Evolutionary conservation across 2,329 filamentous ascomycete species (phyloP), one percentile per base, ranked within the genome.

Genomic region (Talaromyces funiculosus): DNA sequence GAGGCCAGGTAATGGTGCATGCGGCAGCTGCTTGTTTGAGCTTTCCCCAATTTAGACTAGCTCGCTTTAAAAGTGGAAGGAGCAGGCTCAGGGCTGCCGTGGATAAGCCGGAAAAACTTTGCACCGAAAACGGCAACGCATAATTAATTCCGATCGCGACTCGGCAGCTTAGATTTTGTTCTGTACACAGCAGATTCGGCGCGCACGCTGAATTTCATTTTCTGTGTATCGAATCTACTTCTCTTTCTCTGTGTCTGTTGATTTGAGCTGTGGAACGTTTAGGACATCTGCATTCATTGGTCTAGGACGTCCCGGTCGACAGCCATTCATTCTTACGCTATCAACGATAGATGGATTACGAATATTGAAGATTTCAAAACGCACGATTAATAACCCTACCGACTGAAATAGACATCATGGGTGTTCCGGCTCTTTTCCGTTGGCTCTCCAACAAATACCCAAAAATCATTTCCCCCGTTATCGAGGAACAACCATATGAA

Each of bases 361-460:
- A n/a, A 29, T 20, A 31, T 40, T 51, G 29, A 40, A 42, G 35
- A 24, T 42, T 53, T 40, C 35, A 31, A 53, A 37, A 22, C 26
- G n/a, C 26, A 35, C 33, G 22, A 58, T 45, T 37, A 53, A 38
- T 29, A 33, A n/a, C 40, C 20, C 12, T 14, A 26, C 33, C 18
- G 24, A 5, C 42, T 31, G 12, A 35, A 42, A 35, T 12, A 37
- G 62, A 62, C 66, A 71, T 64, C 61, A 96, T 96, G 92, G 92
- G 92, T 88, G 92, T 96, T 71, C 92, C 92, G 67, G 92, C 92
- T 63, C 89, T 94, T 66, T 97, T 97, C 77, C 85, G 92, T 84
- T 99, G 92, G 92, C 87, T 97, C 63, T 96, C 91, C 75, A 90
- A 87, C 79, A 97, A 95, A 74, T 97, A 97, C 72, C 94, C 94